Percentiles rank a stretch among this genome's conserved stretches.
These are phyloP conservation scores for Strobilomyces echinocephalus DNA, from an alignment of 768 basidiomycete genomes.

Conservation along the genomic window DNA sequence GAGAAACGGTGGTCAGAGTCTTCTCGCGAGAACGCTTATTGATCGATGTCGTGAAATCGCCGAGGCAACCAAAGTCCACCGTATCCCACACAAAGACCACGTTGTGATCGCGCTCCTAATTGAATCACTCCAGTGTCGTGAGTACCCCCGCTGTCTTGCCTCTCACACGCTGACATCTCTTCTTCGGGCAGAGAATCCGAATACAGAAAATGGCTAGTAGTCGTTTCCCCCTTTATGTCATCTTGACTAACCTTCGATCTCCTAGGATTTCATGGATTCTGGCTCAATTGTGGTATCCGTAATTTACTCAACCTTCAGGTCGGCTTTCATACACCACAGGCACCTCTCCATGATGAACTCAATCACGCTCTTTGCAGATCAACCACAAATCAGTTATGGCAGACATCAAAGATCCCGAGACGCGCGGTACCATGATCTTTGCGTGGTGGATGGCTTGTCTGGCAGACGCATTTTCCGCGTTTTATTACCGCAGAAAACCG, in stretches of 20 bases:
- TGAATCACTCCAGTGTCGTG: constrained; percentile 83
- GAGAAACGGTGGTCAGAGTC: constrained; percentile 65
- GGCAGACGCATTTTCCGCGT: constrained; percentile 76
- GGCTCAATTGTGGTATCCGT: constrained; percentile 73
- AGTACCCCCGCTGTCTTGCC: constrained; percentile 35
- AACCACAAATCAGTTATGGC: constrained; percentile 79
- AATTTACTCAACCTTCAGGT: constrained; percentile 76
- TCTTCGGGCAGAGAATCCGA: constrained; percentile 56
- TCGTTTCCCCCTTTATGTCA: constrained; percentile 12
- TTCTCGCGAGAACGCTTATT: constrained; percentile 71
- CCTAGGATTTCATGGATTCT: constrained; percentile 79
- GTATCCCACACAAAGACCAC: constrained; percentile 73
- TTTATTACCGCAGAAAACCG: constrained; percentile 83
- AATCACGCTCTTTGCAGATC: constrained; percentile 44
- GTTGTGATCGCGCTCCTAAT: constrained; percentile 78
- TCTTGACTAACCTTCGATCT: constrained; percentile 15
- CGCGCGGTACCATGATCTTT: constrained; percentile 80
- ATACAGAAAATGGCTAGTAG: constrained; percentile 60
- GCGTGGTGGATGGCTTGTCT: constrained; percentile 94
- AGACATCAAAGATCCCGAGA: constrained; percentile 68
- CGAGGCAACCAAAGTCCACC: constrained; percentile 82
- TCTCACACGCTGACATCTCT: constrained; percentile 1
- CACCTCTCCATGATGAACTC: not conserved
- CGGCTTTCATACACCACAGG: constrained; percentile 17
- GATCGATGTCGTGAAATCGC: constrained; percentile 81